A percentile compares a stretch with the other conserved stretches of the same genome.
phyloP scores from a whole-genome alignment of 1,284 basidiomycete genomes.

The Phellopilus nigrolimitatus region DNA sequence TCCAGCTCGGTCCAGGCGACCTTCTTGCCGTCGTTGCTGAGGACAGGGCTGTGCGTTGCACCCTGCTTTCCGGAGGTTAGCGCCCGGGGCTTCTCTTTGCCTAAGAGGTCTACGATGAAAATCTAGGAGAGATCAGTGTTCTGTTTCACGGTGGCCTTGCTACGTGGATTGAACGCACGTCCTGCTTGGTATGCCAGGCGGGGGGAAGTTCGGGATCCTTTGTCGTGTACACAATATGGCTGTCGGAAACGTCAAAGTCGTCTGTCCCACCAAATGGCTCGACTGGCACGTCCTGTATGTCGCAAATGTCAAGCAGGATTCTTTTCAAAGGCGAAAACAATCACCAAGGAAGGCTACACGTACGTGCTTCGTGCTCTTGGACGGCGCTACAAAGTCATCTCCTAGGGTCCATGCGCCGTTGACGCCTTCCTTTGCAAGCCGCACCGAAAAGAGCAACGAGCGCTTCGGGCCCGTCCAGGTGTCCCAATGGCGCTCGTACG shows the following conservation, averaged over 20 bases:
- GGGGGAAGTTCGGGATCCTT: conserved; percentile 72
- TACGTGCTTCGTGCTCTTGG: conserved; percentile 66
- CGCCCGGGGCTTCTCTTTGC: conserved; percentile 45
- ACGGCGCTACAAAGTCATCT: conserved; percentile 49
- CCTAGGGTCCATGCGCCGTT: conserved; percentile 48
- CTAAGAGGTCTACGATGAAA: conserved; percentile 56
- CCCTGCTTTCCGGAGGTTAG: conserved; percentile 82
- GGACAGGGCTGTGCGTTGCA: conserved; percentile 66
- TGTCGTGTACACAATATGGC: conserved; percentile 75
- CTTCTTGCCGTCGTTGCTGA: conserved; percentile 64
- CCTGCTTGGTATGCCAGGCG: conserved; percentile 78
- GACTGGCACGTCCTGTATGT: conserved; percentile 59
- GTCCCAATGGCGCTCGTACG: conserved; percentile 86
- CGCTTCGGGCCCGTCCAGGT: conserved; percentile 76
- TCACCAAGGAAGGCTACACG: conserved; percentile 24
- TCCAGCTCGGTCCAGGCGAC: conserved; percentile 85
- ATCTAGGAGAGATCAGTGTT: conserved; percentile 39
- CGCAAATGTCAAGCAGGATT: neutral
- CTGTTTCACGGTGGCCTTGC: neutral
- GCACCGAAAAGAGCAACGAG: conserved; percentile 62
- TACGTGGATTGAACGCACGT: conserved; percentile 39
- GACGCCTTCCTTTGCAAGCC: conserved; percentile 43
- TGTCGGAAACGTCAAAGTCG: conserved; percentile 70
- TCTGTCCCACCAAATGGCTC: conserved; percentile 78
- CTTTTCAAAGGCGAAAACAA: conserved; percentile 1